Evolutionary conservation across 805 yeast genomes (phyloP).

Genomic region (Suhomyces pyralidae): DNA sequence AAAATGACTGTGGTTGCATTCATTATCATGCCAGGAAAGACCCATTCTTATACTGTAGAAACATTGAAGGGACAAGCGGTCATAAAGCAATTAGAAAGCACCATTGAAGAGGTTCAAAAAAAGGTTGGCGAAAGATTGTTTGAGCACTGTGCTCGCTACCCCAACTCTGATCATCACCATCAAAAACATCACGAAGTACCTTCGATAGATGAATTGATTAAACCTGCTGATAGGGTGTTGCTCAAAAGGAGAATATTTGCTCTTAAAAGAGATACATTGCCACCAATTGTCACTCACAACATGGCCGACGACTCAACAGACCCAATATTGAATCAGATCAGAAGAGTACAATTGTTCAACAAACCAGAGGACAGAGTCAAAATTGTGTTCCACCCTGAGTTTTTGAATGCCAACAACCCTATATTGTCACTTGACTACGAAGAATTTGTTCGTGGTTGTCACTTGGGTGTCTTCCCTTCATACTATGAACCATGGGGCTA

Average conservation of each 20-base stretch:
- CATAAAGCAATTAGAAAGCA: constrained; percentile 81
- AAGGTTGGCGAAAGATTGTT: constrained; percentile 83
- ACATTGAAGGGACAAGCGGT: constrained; percentile 96
- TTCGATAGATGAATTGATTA: constrained; percentile 76
- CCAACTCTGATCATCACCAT: constrained; percentile 37
- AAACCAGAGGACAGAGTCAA: constrained; percentile 88
- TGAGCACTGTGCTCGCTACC: constrained; percentile 79
- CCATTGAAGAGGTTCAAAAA: constrained; percentile 84
- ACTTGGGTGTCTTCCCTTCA: constrained; percentile 96
- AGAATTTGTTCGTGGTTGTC: constrained; percentile 97
- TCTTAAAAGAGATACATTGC: constrained; percentile 80
- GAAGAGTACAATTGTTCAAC: constrained; percentile 89
- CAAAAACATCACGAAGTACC: constrained; percentile 56
- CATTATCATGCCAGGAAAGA: constrained; percentile 96
- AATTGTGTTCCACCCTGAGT: constrained; percentile 96
- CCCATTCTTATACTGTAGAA: constrained; percentile 92
- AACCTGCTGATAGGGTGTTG: constrained; percentile 82
- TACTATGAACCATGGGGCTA: constrained; percentile 99
- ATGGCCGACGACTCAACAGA: constrained; percentile 91
- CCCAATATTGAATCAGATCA: constrained; percentile 86
- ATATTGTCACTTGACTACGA: constrained; percentile 91
- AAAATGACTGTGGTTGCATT: constrained; percentile 94
- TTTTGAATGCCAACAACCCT: constrained; percentile 91
- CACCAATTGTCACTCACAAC: constrained; percentile 96
- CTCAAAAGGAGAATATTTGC: constrained; percentile 92